Evolutionary conservation across 495 filamentous ascomycete species (phyloP), one percentile per base, ranked within the genome.

Genomic region (Neurospora hispaniola): DNA sequence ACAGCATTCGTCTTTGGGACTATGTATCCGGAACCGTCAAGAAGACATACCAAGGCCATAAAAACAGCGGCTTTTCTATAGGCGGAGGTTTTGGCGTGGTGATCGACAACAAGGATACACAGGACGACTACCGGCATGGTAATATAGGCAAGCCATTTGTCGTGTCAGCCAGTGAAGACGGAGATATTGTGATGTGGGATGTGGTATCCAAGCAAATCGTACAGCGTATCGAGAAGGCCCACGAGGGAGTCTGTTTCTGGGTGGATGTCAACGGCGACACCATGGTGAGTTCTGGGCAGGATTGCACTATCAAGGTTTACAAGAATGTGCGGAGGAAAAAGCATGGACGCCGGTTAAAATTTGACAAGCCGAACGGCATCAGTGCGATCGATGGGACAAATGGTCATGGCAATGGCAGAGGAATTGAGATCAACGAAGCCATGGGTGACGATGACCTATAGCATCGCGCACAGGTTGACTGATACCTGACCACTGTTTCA

Each of bases 31-130:
- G 94, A 4, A 78, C 82, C 7, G 93, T 93, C 76, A 90, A 97
- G 73, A 99, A 98, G 86, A 99, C 96, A 31, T 99, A 98, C 85
- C 93, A 97, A 81, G 96, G 96, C 9, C 96, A 98, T 80, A 82
- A 85, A 70, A 98, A 98, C 80, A 85, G 88, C 75, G 92, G 91
- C 71, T 97, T 90, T 83, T 94, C 93, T 73, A 84, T 98, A 38
- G 88, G 88, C 35, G 93, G 94, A 6, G 88, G 89, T 35, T 98
- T 97, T 82, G 94, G 93, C 39, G 79, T 86, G 18, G 89, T 94
- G 73, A 80, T 86, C 41, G 83, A 79, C 40, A 66, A 46, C 48
- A 70, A 73, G 31, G 68, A 75, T 27, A 75, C 75, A 74, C 75
- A 72, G 70, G 69, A 79, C 4, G 54, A 35, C 54, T 66, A 31